Conservation (phyloP, 2,329 filamentous ascomycete genomes). For the Dendrostoma leiphaemia region DNA sequence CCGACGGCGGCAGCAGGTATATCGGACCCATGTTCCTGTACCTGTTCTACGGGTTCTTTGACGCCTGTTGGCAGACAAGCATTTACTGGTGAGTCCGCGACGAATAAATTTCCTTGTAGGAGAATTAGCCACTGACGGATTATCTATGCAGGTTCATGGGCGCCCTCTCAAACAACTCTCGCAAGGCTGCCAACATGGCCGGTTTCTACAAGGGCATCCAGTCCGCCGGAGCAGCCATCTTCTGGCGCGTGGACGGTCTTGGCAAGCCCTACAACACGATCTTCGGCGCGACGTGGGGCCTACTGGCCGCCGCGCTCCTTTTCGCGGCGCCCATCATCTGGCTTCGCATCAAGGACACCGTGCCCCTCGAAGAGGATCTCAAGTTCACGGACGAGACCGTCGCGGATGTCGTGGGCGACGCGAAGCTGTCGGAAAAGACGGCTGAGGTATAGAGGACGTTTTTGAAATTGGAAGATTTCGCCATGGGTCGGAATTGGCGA, state of each 20-base stretch:
- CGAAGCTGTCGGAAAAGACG: conserved; percentile 25
- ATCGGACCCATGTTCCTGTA: conserved; percentile 83
- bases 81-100: conserved; percentile 81
- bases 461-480: no score
- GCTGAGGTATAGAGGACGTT: conserved; percentile 8
- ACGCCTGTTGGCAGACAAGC: conserved; percentile 85
- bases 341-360: conserved; percentile 76
- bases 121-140: not conserved
- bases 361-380: conserved; percentile 77
- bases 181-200: conserved; percentile 87
- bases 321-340: conserved; percentile 78
- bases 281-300: conserved; percentile 71
- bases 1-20: conserved; percentile 54
- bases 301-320: conserved; percentile 71
- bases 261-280: conserved; percentile 66
- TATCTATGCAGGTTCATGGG: conserved; percentile 78
- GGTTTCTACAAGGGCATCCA: conserved; percentile 61
- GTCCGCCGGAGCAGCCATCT: conserved; percentile 79
- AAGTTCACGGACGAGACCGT: conserved; percentile 81
- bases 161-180: conserved; percentile 85
- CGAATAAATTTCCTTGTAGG: not conserved
- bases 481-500: no score
- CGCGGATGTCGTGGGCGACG: conserved; percentile 57
- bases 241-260: conserved; percentile 66
- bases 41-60: conserved; percentile 87